These are phyloP conservation scores for Candida ipomoeae DNA, from an alignment of 805 yeast species.

Conservation along the genomic window DNA sequence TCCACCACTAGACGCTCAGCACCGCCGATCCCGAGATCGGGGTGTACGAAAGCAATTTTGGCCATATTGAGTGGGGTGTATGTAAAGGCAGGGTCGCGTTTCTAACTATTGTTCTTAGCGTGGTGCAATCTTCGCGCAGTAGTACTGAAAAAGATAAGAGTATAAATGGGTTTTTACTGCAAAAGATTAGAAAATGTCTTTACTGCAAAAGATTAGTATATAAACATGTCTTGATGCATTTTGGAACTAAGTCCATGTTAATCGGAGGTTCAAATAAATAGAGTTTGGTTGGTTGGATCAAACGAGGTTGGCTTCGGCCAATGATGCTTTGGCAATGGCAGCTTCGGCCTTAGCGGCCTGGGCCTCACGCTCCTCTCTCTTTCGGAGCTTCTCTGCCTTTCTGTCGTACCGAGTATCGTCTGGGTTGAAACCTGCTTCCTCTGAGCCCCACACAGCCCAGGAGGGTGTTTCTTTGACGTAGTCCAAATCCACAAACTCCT, in stretches of 20 bases:
- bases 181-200: too few relatives aligned
- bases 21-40: conserved; percentile 95
- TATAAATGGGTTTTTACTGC: too few relatives aligned
- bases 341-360: conserved; percentile 11
- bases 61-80: conserved; percentile 7
- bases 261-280: background rate
- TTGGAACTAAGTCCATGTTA: background rate
- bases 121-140: background rate
- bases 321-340: conserved; percentile 1
- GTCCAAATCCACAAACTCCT: conserved; percentile 71
- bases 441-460: conserved; percentile 89
- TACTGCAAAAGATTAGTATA: background rate
- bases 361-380: conserved; percentile 37
- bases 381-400: conserved; percentile 56
- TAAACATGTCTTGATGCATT: background rate
- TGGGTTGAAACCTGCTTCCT: conserved; percentile 86
- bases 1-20: conserved; percentile 97
- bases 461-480: conserved; percentile 77
- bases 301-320: conserved; percentile 3
- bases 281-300: background rate
- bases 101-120: background rate
- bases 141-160: background rate
- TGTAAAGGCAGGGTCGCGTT: background rate
- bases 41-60: conserved; percentile 83
- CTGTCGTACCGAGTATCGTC: conserved; percentile 67